A percentile compares a stretch with the other conserved stretches of the same genome.
phyloP scores from a whole-genome alignment of 208 protist species.

The Leishmania lainsoni region DNA sequence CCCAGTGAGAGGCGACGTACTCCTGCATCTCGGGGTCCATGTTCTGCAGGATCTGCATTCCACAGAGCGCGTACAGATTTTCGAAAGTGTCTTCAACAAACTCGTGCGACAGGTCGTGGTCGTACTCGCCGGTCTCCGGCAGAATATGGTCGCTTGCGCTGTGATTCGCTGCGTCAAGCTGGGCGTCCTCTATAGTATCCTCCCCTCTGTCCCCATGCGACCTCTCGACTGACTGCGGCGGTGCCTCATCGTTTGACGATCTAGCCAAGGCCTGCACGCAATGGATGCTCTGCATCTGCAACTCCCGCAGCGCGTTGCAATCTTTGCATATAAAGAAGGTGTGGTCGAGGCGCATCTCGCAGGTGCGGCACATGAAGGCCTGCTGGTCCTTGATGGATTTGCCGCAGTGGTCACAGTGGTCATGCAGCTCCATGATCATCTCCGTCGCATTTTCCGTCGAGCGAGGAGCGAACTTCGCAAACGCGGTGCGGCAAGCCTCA shows the following conservation, averaged over 20 bases:
- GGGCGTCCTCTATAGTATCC: neutral
- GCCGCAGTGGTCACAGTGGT: conserved; percentile 74
- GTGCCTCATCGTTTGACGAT: neutral
- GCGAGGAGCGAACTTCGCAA: conserved; percentile 67
- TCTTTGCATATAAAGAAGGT: conserved; percentile 72
- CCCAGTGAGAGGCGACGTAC: conserved; percentile 38
- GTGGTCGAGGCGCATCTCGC: conserved; percentile 58
- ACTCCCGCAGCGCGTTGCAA: conserved; percentile 68
- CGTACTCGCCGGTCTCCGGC: conserved; percentile 31
- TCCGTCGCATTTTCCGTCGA: conserved; percentile 54
- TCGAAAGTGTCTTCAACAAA: conserved; percentile 87
- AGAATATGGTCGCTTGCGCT: neutral
- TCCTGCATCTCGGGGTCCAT: conserved; percentile 42
- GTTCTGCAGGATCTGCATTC: conserved; percentile 68
- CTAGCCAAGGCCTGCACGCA: too few species aligned
- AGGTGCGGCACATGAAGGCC: conserved; percentile 82
- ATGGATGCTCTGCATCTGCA: conserved; percentile 8
- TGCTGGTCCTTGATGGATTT: conserved; percentile 47
- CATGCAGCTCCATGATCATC: conserved; percentile 77
- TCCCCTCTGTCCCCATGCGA: neutral
- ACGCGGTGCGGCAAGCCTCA: conserved; percentile 58
- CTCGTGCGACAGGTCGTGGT: conserved; percentile 71
- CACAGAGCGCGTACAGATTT: conserved; percentile 66
- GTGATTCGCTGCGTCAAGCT: neutral
- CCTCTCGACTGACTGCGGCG: neutral